Percentiles rank a stretch among this genome's conserved stretches.
Conservation (phyloP, 2,329 filamentous ascomycete genomes). For the Juglanconis oblonga region DNA sequence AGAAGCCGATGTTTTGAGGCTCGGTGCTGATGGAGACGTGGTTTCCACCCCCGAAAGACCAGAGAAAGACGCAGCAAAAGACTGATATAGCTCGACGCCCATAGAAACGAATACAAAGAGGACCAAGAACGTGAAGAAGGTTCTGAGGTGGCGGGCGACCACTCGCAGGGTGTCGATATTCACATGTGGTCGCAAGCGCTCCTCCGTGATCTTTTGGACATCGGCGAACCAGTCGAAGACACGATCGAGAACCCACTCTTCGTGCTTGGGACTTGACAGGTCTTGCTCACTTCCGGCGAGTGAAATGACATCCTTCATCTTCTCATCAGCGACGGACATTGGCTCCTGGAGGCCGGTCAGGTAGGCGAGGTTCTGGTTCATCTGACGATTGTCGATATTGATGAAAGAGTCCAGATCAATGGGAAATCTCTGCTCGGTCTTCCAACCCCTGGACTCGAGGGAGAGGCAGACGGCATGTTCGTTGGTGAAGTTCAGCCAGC, state of each 20-base stretch:
- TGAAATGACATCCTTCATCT: not conserved
- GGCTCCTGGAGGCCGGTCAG: conserved; percentile 37
- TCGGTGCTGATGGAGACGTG: not conserved
- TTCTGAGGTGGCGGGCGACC: not conserved
- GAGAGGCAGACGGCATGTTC: conserved; percentile 45
- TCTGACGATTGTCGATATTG: conserved; percentile 49
- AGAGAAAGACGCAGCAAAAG: conserved; percentile 1
- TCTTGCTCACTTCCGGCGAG: not conserved
- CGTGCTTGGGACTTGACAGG: not conserved
- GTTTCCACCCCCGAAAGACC: not conserved
- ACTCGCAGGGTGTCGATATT: not conserved
- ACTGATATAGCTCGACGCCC: not conserved
- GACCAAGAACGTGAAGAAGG: not conserved
- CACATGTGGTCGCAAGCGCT: not conserved
- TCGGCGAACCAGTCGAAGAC: not conserved
- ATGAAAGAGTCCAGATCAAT: conserved; percentile 48
- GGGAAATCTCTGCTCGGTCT: conserved; percentile 37
- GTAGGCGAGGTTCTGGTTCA: conserved; percentile 52
- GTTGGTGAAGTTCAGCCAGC: conserved; percentile 35
- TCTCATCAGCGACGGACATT: conserved; percentile 7
- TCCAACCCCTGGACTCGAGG: conserved; percentile 39
- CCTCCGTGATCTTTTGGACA: not conserved
- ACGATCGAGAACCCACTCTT: not conserved
- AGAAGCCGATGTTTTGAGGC: conserved; percentile 21
- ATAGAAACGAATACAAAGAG: not conserved